A percentile compares a stretch with the other conserved stretches of the same genome.
These are phyloP conservation scores for Axilococcus clingmanii DNA, from an alignment of 139 green algal genomes.

Conservation along the genomic window DNA sequence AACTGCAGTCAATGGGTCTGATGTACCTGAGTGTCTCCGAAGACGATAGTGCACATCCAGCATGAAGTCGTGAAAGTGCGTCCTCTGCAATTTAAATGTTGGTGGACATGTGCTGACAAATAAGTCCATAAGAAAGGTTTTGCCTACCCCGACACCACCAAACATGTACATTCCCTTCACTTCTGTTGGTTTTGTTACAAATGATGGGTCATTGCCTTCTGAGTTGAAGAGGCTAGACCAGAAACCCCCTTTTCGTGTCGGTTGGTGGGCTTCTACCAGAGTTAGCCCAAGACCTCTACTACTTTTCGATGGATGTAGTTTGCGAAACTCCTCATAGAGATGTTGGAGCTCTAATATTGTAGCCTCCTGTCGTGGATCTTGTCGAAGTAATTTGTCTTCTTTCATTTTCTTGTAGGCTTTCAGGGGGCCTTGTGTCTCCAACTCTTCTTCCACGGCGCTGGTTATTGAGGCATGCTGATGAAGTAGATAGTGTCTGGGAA, in stretches of 20 bases:
- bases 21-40: slow-evolving; percentile 6
- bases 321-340: slow-evolving; percentile 35
- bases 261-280: slow-evolving; percentile 27
- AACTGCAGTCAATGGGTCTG: slow-evolving; percentile 66
- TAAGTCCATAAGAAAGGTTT: slow-evolving; percentile 99
- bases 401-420: slow-evolving; percentile 36
- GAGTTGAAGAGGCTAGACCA: slow-evolving; percentile 22
- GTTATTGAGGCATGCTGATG: too few species aligned
- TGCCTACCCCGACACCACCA: slow-evolving; percentile 85
- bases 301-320: not conserved
- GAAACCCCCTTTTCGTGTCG: not conserved
- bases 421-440: slow-evolving; percentile 24
- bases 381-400: slow-evolving; percentile 31
- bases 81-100: slow-evolving; percentile 60
- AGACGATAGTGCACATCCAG: slow-evolving; percentile 78
- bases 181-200: not conserved
- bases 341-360: slow-evolving; percentile 54
- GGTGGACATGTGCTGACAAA: slow-evolving; percentile 51
- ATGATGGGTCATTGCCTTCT: not conserved
- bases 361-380: slow-evolving; percentile 61
- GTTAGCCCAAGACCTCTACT: slow-evolving; percentile 36
- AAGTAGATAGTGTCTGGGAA: too few species aligned
- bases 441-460: not conserved
- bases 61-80: slow-evolving; percentile 99
- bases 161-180: slow-evolving; percentile 82